These are phyloP conservation scores for Domatiomyces globalis DNA, from an alignment of 2,329 filamentous ascomycete species.

Conservation along the genomic window DNA sequence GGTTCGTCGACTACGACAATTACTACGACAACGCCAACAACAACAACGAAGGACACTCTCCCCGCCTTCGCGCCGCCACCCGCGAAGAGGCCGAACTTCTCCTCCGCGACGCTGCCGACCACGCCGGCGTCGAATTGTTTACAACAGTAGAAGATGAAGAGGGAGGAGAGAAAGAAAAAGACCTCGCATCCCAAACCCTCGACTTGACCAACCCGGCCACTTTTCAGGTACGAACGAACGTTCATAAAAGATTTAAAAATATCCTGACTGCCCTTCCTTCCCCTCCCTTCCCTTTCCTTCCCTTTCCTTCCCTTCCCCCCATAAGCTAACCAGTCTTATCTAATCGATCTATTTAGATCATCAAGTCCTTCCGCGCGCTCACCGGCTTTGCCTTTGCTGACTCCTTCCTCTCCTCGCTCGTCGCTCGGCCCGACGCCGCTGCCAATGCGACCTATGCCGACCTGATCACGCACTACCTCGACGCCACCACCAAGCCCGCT, in stretches of 20 bases:
- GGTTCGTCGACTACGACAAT: constrained; percentile 16
- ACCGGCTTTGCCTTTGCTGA: constrained; percentile 8
- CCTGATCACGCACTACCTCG: neutral
- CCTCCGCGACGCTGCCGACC: constrained; percentile 19
- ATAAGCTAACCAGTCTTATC: neutral
- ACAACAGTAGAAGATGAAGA: constrained; percentile 28
- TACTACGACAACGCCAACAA: constrained; percentile 15
- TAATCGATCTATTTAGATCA: constrained; percentile 22
- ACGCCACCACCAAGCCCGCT: neutral
- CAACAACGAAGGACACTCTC: constrained; percentile 24
- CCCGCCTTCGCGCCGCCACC: constrained; percentile 28
- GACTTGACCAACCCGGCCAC: neutral
- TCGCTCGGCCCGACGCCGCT: constrained; percentile 21
- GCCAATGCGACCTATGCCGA: constrained; percentile 4
- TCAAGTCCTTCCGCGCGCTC: constrained; percentile 22
- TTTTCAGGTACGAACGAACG: neutral
- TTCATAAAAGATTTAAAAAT: neutral
- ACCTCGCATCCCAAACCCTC: neutral
- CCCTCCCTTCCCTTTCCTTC: no score
- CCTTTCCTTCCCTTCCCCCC: neutral
- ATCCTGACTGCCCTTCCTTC: no score
- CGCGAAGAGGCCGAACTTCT: neutral
- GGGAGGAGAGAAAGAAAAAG: constrained; percentile 21
- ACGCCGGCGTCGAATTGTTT: constrained; percentile 43
- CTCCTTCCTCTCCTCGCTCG: constrained; percentile 6